Base-by-base conservation (phyloP, 2,329 filamentous ascomycete species). In the Colletotrichum falcatum region DNA sequence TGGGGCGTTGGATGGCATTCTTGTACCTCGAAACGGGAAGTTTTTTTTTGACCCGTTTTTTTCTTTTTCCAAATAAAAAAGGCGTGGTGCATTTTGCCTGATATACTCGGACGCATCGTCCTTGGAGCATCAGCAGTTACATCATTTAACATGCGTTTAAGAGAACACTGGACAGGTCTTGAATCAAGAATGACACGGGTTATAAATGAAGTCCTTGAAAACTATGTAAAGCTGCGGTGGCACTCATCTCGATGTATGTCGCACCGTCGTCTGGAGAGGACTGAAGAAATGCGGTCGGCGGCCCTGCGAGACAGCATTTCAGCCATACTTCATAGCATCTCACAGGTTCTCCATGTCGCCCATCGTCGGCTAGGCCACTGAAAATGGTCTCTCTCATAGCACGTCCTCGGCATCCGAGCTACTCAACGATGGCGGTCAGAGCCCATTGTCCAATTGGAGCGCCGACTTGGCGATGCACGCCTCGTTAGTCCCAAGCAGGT, bases 1-100 rank as follows among this genome's bases (percentile, higher is more conserved):
- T 53, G 60, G 35, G 60, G 60, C 60, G 60, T 62, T 62, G 60
- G 48, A 54, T 30, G 48, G 48, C 35, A 62, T 62, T 62, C n/a
- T 42, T 62, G 60, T 46, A 14, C 35, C 51, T 28, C 60, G 54
- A 54, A 62, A 54, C 23, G 48, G n/a, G 30, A 33, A 3, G n/a
- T 53, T 11, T 39, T 49, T 33, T 16, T 39, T 28, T 6, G 16
- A 28, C 20, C 11, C 12, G 28, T 30, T 51, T 18, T 42, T 5
- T 16, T 8, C 49, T 28, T 37, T 28, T n/a, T n/a, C n/a, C n/a
- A n/a, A n/a, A 33, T 33, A 33, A 62, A 42, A 53, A 62, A 61
- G 46, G 42, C 23, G 26, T 23, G 60, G 48, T 54, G 35, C 44
- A 61, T 61, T 61, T 56, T n/a, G 44, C 30, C 12, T 30, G 46